Evolutionary conservation across 768 basidiomycete species (phyloP).

Genomic region (Cystofilobasidium capitatum): DNA sequence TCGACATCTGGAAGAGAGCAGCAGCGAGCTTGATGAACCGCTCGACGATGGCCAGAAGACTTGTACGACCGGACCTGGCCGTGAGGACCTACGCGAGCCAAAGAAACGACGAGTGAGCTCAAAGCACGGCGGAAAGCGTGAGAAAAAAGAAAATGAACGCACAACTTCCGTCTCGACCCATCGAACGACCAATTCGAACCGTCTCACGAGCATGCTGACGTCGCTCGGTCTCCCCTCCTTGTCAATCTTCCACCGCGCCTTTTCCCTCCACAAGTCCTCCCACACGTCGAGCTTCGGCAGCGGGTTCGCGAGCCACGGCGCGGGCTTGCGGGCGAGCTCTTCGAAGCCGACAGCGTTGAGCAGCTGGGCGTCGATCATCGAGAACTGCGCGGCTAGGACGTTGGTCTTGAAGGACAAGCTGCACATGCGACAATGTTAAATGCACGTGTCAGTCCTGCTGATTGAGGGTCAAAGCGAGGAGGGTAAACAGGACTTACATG

Average conservation of each 20-base stretch:
- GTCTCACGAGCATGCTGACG: slow-evolving; percentile 60
- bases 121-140: background rate
- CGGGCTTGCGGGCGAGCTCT: slow-evolving; percentile 51
- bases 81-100: slow-evolving; percentile 20
- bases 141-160: background rate
- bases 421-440: background rate
- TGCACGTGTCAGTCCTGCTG: background rate
- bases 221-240: slow-evolving; percentile 33
- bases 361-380: slow-evolving; percentile 79
- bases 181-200: slow-evolving; percentile 74
- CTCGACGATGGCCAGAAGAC: slow-evolving; percentile 55
- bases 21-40: slow-evolving; percentile 82
- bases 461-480: background rate
- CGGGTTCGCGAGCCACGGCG: slow-evolving; percentile 34
- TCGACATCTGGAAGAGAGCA: slow-evolving; percentile 68
- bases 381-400: slow-evolving; percentile 62
- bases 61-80: slow-evolving; percentile 49
- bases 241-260: slow-evolving; percentile 52
- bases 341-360: slow-evolving; percentile 78
- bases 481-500: slow-evolving; percentile 8
- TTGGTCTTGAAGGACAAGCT: slow-evolving; percentile 44
- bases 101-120: background rate
- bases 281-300: slow-evolving; percentile 61
- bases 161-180: slow-evolving; percentile 70
- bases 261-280: slow-evolving; percentile 68